phyloP scores from a whole-genome alignment of 257 asterid species.

The Lycium ferocissimum region DNA sequence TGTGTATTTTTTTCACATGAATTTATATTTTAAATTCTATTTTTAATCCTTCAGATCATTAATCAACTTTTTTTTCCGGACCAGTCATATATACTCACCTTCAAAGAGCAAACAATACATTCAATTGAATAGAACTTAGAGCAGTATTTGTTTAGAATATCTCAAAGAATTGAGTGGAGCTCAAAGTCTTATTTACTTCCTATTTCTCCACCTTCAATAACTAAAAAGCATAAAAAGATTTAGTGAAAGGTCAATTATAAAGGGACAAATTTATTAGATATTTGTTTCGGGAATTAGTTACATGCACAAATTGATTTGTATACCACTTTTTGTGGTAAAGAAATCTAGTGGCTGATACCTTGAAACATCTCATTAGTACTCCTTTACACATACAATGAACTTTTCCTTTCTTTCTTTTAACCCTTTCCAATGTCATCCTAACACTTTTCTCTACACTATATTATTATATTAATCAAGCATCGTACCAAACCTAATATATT shows the following conservation, averaged over 20 bases:
- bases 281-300: no score
- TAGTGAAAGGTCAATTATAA: no score
- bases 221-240: background rate
- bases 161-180: no score
- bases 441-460: constrained; percentile 10
- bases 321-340: background rate
- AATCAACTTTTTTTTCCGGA: no score
- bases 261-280: no score
- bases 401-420: background rate
- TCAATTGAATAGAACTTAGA: no score
- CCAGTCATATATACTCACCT: no score
- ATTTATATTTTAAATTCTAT: no score
- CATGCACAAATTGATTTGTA: background rate
- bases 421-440: background rate
- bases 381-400: constrained; percentile 26
- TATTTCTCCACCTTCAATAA: background rate
- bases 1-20: background rate
- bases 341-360: background rate
- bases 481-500: background rate
- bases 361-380: background rate
- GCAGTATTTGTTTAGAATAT: no score
- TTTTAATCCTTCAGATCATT: no score
- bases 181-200: background rate
- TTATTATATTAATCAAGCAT: background rate
- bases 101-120: no score